Evolutionary conservation across 2,329 filamentous ascomycete genomes (phyloP).

Genomic region (Fusarium stilboides): DNA sequence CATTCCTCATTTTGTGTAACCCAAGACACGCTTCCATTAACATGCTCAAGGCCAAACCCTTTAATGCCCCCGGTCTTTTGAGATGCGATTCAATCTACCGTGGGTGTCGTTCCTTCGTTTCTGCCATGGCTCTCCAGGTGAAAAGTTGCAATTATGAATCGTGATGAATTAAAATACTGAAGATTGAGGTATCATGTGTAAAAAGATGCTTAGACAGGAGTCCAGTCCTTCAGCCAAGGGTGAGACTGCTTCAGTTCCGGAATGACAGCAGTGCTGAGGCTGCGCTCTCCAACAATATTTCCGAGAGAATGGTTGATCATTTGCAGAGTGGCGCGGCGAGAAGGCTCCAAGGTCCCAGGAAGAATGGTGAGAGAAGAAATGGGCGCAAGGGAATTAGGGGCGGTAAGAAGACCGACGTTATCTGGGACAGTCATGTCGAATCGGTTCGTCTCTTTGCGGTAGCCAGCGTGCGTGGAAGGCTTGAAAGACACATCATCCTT

Average conservation of each 20-base stretch:
- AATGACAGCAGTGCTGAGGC: conserved; percentile 45
- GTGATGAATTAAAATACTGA: conserved; percentile 17
- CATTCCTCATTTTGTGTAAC: conserved; percentile 7
- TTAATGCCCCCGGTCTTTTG: conserved; percentile 6
- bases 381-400: conserved; percentile 23
- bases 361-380: conserved; percentile 33
- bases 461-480: conserved; percentile 36
- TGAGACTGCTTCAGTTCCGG: conserved; percentile 39
- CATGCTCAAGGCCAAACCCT: conserved; percentile 9
- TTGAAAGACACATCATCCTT: conserved; percentile 37
- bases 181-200: conserved; percentile 3
- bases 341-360: conserved; percentile 36
- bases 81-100: conserved; percentile 13
- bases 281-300: conserved; percentile 48
- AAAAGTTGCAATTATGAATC: conserved; percentile 1
- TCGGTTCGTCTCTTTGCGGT: conserved; percentile 38
- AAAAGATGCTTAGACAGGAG: conserved; percentile 30
- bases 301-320: conserved; percentile 49
- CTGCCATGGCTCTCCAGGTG: conserved; percentile 31
- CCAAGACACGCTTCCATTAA: conserved; percentile 10
- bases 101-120: conserved; percentile 32
- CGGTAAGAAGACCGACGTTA: conserved; percentile 37
- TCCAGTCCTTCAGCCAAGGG: conserved; percentile 48
- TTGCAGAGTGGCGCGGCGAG: conserved; percentile 44
- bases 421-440: conserved; percentile 37